These are phyloP conservation scores for Sanghuangporus sanghuang DNA, from an alignment of 1,284 basidiomycete genomes.

Conservation along the genomic window DNA sequence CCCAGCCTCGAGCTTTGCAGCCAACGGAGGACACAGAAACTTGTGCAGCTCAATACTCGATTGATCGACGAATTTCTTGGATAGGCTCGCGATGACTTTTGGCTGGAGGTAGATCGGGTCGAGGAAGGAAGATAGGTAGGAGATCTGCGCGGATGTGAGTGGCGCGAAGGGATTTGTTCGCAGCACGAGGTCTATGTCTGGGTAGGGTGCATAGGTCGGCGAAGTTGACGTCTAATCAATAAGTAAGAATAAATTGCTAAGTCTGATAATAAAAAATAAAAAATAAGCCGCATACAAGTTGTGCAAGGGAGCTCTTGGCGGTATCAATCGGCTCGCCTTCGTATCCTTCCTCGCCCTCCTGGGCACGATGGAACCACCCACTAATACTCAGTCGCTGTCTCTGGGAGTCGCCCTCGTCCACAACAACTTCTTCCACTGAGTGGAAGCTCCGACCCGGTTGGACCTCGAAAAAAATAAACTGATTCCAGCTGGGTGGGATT, in stretches of 20 bases:
- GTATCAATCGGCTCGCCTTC: constrained; percentile 42
- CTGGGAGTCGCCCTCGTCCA: constrained; percentile 63
- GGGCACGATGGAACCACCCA: constrained; percentile 95
- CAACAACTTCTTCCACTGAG: constrained; percentile 95
- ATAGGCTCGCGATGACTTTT: constrained; percentile 77
- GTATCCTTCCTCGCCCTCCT: constrained; percentile 89
- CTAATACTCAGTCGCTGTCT: constrained; percentile 82
- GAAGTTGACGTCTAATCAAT: constrained; percentile 49
- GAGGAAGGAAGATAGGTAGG: constrained; percentile 78
- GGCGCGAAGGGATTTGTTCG: constrained; percentile 31
- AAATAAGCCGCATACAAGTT: constrained; percentile 53
- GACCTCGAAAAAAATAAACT: constrained; percentile 93
- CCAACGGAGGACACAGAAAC: constrained; percentile 71
- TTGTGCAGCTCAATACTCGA: constrained; percentile 89
- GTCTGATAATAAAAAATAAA: not conserved
- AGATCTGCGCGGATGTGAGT: constrained; percentile 59
- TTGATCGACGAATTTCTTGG: constrained; percentile 80
- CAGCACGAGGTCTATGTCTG: constrained; percentile 28
- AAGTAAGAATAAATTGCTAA: not conserved
- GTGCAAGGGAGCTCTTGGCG: constrained; percentile 69
- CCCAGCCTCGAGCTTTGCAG: constrained; percentile 60
- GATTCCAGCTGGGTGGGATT: constrained; percentile 89
- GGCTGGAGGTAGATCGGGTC: constrained; percentile 88
- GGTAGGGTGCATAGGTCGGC: constrained; percentile 56
- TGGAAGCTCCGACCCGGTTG: constrained; percentile 93